Evolutionary conservation across 1,284 basidiomycete species (phyloP), one percentile per base, ranked within the genome.

Genomic region (Testicularia cyperi): DNA sequence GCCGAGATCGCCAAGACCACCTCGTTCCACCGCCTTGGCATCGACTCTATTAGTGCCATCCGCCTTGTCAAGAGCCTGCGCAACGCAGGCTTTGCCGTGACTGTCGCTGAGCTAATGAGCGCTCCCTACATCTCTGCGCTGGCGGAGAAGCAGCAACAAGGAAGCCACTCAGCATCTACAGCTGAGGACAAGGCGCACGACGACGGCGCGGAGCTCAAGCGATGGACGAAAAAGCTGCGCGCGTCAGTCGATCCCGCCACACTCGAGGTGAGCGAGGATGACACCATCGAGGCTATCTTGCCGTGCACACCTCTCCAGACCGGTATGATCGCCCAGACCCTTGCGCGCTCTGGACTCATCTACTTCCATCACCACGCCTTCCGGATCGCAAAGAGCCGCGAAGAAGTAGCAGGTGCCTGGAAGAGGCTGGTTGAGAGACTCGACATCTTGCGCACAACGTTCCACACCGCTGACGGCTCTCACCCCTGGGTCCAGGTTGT

Each of bases 281-380:
- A 62, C 31, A 23, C 49, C 18, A 44, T 66, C 37, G 40, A 26
- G 21, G 46, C 57, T 12, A 40, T 66, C 21, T 8, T 68, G 30
- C 74, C 74, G 0, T 73, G 70, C 45, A 74, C 73, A 15, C 74
- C 74, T 6, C 48, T 75, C 33, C 74, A 77, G 38, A 43, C 62
- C 1, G 70, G 72, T 6, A 72, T 75, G 68, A 63, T 77, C 29
- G 52, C 68, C 0, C 66, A 74, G 30, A 62, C 64, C 13, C 48
- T 71, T 18, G 55, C 58, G 4, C 60, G 53, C 6, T 33, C 38
- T 2, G 69, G 69, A 18, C 38, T 31, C 8, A 43, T 68, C 5
- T 73, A 75, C 49, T 49, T 68, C 44, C 69, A 72, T 32, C 56
- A 55, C 27, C 67, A 70, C 20, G 47, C 45, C 2, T 65, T 65